phyloP scores from a whole-genome alignment of 495 filamentous ascomycete genomes.

The Hypoxylon crocopeplum region DNA sequence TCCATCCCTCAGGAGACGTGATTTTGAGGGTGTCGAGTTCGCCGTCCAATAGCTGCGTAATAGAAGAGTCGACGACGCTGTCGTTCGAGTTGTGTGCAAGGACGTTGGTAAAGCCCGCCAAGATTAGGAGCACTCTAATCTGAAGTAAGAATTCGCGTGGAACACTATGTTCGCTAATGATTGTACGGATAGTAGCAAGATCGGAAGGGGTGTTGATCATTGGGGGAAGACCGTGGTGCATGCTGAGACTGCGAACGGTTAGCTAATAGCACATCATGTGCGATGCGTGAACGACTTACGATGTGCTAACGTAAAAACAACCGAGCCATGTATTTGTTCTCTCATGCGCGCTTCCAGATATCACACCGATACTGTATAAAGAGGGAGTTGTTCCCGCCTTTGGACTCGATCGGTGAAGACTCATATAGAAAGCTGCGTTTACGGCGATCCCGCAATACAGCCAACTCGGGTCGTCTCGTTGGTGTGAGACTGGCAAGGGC shows the following conservation, averaged over 20 bases:
- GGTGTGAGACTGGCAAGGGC: constrained; percentile 37
- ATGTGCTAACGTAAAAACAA: constrained; percentile 41
- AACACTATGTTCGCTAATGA: constrained; percentile 28
- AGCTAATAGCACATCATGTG: not conserved
- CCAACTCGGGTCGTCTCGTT: constrained; percentile 44
- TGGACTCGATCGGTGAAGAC: constrained; percentile 35
- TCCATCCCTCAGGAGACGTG: constrained; percentile 34
- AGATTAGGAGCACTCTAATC: constrained; percentile 30
- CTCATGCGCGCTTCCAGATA: constrained; percentile 24
- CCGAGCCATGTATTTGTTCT: constrained; percentile 42
- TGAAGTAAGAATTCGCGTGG: constrained; percentile 35
- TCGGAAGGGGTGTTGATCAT: constrained; percentile 41
- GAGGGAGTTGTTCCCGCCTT: constrained; percentile 13
- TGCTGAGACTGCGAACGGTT: constrained; percentile 36
- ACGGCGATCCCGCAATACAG: constrained; percentile 42
- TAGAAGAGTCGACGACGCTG: constrained; percentile 37
- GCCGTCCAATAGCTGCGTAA: constrained; percentile 42
- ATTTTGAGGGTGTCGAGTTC: constrained; percentile 38
- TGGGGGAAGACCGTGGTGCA: constrained; percentile 41
- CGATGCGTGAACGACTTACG: constrained; percentile 25
- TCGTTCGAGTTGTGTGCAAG: constrained; percentile 38
- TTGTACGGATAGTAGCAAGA: constrained; percentile 27
- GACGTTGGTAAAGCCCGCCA: constrained; percentile 36
- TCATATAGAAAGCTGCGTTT: constrained; percentile 41
- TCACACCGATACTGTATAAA: constrained; percentile 16